Conservation (phyloP, 352 stramenopile genomes). For the Salisapilia sapeloensis region DNA sequence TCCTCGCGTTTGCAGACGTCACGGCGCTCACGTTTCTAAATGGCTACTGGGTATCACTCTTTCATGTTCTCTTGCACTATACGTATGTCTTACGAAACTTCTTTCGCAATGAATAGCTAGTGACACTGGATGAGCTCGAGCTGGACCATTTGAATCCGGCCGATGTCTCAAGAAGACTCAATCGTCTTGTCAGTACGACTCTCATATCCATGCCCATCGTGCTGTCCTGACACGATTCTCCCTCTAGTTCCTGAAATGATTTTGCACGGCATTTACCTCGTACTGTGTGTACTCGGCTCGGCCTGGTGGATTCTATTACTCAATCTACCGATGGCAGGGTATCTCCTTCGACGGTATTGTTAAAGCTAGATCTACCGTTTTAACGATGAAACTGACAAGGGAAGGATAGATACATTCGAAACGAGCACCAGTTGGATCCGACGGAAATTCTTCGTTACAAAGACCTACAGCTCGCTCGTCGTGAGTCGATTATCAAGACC, state of each 20-base stretch:
- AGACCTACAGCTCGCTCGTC: conserved; percentile 55
- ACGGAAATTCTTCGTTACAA: conserved; percentile 81
- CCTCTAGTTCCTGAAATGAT: conserved; percentile 60
- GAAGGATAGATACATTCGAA: conserved; percentile 31
- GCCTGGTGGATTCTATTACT: conserved; percentile 62
- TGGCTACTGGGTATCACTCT: conserved; percentile 56
- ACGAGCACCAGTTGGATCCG: conserved; percentile 70
- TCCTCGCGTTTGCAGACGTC: conserved; percentile 74
- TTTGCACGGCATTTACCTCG: conserved; percentile 53
- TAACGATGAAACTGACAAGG: too few species aligned
- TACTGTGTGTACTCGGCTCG: conserved; percentile 56
- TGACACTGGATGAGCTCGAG: conserved; percentile 75
- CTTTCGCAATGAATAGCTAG: conserved; percentile 16
- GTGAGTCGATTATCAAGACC: conserved; percentile 69
- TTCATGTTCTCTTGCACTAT: not conserved
- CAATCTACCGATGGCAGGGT: conserved; percentile 62
- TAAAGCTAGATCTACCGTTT: not conserved
- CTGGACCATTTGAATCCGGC: conserved; percentile 76
- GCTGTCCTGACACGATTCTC: not conserved
- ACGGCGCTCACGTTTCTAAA: conserved; percentile 78
- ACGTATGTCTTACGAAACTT: not conserved
- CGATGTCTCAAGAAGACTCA: conserved; percentile 68
- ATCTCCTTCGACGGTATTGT: conserved; percentile 45
- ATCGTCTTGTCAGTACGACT: conserved; percentile 66
- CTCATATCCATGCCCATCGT: too few species aligned